A percentile compares a stretch with the other conserved stretches of the same genome.
Evolutionary conservation across 176 grass and related monocot species (phyloP).

Genomic region (Oropetium thomaeum): DNA sequence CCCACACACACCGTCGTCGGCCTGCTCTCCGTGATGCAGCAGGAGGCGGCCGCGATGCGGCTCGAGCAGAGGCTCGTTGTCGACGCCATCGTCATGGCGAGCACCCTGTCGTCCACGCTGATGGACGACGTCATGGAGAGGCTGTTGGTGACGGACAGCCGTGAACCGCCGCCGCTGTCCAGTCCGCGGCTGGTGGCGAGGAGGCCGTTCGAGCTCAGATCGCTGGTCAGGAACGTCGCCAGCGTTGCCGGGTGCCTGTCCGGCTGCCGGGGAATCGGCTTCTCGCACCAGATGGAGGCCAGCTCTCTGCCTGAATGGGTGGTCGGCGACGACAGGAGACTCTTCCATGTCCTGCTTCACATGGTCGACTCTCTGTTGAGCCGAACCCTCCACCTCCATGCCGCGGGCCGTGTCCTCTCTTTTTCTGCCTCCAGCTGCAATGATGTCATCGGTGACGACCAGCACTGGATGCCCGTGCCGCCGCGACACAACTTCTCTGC

Average conservation of each 20-base stretch:
- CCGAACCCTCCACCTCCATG: not conserved
- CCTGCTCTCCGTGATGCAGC: constrained; percentile 62
- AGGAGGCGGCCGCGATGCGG: constrained; percentile 3
- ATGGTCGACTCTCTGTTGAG: constrained; percentile 42
- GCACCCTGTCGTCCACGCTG: constrained; percentile 45
- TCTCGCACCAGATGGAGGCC: constrained; percentile 11
- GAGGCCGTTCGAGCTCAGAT: constrained; percentile 29
- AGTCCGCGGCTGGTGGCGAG: not conserved
- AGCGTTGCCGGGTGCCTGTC: constrained; percentile 35
- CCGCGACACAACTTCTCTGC: constrained; percentile 13
- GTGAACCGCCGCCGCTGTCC: not conserved
- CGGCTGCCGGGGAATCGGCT: constrained; percentile 14
- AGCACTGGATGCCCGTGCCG: constrained; percentile 8
- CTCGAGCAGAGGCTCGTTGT: constrained; percentile 65
- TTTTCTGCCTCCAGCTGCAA: constrained; percentile 2
- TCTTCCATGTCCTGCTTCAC: constrained; percentile 60
- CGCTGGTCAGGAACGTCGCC: constrained; percentile 32
- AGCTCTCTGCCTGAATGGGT: constrained; percentile 32
- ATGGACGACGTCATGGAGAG: constrained; percentile 50
- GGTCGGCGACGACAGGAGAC: constrained; percentile 61
- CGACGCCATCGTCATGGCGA: constrained; percentile 46
- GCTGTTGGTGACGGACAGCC: not conserved
- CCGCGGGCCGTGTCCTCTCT: constrained; percentile 11
- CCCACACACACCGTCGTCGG: constrained; percentile 63
- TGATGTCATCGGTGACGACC: not conserved